Percentiles rank a stretch among this genome's conserved stretches.
Conservation (phyloP, 805 yeast species). For the Candida argentea region DNA sequence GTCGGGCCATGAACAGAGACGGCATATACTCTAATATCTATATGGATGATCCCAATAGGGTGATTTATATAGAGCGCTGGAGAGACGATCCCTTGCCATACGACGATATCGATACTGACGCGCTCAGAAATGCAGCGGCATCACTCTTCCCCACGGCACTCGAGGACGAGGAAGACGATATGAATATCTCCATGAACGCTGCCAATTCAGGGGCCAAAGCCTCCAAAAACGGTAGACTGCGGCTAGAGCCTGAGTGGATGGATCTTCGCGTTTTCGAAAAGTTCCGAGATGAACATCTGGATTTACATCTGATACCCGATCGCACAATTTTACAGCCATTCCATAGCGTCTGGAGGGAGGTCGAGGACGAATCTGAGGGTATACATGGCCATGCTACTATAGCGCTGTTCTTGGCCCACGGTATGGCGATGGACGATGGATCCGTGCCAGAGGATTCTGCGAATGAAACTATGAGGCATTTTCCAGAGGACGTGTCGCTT, state of each 20-base stretch:
- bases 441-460: too few relatives aligned
- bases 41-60: conserved; percentile 28
- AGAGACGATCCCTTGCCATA: conserved; percentile 28
- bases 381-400: too few relatives aligned
- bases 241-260: conserved; percentile 25
- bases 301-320: conserved; percentile 14
- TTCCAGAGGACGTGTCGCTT: too few relatives aligned
- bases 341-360: conserved; percentile 7
- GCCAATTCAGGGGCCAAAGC: conserved; percentile 30
- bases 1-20: too few relatives aligned
- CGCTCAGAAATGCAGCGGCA: conserved; percentile 26
- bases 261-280: conserved; percentile 22
- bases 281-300: conserved; percentile 13
- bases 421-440: too few relatives aligned
- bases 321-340: conserved; percentile 23
- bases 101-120: conserved; percentile 32
- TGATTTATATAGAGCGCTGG: conserved; percentile 33
- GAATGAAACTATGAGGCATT: too few relatives aligned
- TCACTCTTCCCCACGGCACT: conserved; percentile 25
- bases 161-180: conserved; percentile 29
- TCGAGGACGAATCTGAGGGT: too few relatives aligned
- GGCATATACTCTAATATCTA: conserved; percentile 20
- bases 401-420: too few relatives aligned
- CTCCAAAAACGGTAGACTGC: conserved; percentile 20
- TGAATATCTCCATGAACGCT: conserved; percentile 25